phyloP scores from a whole-genome alignment of 495 filamentous ascomycete genomes.

The Penicillium parvum region DNA sequence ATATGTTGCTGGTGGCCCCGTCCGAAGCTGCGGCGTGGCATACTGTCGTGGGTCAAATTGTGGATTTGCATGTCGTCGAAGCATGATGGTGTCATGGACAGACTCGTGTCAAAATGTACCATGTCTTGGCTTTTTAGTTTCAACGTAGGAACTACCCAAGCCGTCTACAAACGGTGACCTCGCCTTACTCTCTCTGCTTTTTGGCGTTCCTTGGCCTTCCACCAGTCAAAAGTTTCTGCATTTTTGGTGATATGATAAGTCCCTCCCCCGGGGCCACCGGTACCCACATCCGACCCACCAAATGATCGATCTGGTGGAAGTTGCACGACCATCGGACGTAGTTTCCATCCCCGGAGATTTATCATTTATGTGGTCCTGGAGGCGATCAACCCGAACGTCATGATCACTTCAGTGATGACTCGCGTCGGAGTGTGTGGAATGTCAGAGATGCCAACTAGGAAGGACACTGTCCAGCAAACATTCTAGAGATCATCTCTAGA shows the following conservation, averaged over 20 bases:
- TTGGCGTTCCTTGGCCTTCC: too few species aligned
- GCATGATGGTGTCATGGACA: neutral
- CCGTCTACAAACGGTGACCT: too few species aligned
- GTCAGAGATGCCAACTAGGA: neutral
- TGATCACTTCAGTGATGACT: constrained; percentile 4
- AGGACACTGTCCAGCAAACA: too few species aligned
- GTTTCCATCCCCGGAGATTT: neutral
- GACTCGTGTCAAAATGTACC: too few species aligned
- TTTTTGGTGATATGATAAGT: too few species aligned
- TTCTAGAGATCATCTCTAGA: too few species aligned
- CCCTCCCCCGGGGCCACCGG: too few species aligned
- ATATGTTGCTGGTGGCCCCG: constrained; percentile 12
- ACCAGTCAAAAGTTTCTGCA: too few species aligned
- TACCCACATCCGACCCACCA: constrained; percentile 4
- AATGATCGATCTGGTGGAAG: neutral
- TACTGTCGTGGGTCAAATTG: constrained; percentile 13
- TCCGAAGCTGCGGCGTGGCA: constrained; percentile 13
- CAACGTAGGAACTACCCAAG: too few species aligned
- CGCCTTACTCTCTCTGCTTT: too few species aligned
- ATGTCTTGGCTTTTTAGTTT: too few species aligned
- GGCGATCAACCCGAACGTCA: neutral
- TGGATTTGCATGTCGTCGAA: constrained; percentile 7
- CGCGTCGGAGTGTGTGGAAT: neutral
- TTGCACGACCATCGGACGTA: neutral
- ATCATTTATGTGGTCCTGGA: neutral